Evolutionary conservation across 2,329 filamentous ascomycete species (phyloP), one percentile per base, ranked within the genome.

Genomic region (Bipolaris victoriae): DNA sequence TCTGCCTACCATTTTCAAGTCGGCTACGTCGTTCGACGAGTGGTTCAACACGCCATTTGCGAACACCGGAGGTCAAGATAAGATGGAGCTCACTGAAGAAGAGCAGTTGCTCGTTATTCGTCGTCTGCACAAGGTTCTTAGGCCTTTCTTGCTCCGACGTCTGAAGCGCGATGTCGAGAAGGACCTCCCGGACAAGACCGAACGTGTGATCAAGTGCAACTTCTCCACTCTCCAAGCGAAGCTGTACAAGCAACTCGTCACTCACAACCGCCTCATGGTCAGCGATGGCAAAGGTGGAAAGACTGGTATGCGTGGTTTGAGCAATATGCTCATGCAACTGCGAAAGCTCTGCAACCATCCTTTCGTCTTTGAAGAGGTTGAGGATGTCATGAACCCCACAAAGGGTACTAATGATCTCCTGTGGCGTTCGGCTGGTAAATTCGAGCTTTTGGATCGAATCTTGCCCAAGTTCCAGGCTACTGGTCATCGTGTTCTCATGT

Each of bases 41-140:
- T 99, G 95, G 95, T 99, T 99, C 87, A 99, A 98, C 76, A 99
- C 95, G 24, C 95, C 95, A 0, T 99, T 99, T 76, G 95, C 95
- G 67, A 99, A 99, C 75, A 99, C 95, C 5, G 95, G 95, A 78
- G 89, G 92, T 39, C 94, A 98, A 79, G 95, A 99, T 78, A 97
- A 95, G 83, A 99, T 99, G 91, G 94, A 98, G 74, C 83, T 99
- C 62, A 96, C 90, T 11, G 95, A 99, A 95, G 95, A 99, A 95
- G 95, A 99, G 79, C 92, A 97, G 76, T 87, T 99, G 78, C 90
- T 99, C 55, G 92, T 99, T 71, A 99, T 99, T 84, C 90, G 93
- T 75, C 94, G 95, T 83, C 84, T 99, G 60, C 95, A 99, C 81
- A 99, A 98, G 85, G 95, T 99, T 71, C 82, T 99, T 69, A 88